Percentiles rank a stretch among this genome's conserved stretches.
Evolutionary conservation across 2,329 filamentous ascomycete genomes (phyloP).

Genomic region (Huntiella decipiens): DNA sequence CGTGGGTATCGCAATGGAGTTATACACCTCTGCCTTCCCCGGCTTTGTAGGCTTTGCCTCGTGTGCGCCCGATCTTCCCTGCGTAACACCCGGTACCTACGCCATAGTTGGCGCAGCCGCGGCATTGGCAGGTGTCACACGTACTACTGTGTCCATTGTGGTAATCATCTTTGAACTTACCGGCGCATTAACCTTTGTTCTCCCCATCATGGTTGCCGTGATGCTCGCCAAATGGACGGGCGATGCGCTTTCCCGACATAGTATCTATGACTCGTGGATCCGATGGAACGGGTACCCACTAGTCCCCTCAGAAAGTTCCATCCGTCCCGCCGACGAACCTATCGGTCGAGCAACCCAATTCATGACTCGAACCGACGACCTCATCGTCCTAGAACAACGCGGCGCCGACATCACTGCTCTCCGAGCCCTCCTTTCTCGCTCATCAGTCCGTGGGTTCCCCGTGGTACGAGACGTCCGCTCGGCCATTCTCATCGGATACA

Average conservation of each 20-base stretch:
- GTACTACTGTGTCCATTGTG: conserved; percentile 95
- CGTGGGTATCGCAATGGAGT: conserved; percentile 73
- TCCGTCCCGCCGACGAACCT: conserved; percentile 49
- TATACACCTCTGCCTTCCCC: conserved; percentile 65
- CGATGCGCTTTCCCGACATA: conserved; percentile 77
- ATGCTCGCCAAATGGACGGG: conserved; percentile 98
- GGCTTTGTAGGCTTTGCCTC: conserved; percentile 56
- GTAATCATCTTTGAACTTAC: conserved; percentile 99
- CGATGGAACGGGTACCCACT: conserved; percentile 90
- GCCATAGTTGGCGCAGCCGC: conserved; percentile 91
- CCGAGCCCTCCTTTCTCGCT: conserved; percentile 47
- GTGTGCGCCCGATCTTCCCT: conserved; percentile 71
- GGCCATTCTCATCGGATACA: conserved; percentile 75
- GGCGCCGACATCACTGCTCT: conserved; percentile 73
- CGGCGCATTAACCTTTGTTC: conserved; percentile 82
- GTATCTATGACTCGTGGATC: conserved; percentile 98
- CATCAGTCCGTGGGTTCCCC: conserved; percentile 79
- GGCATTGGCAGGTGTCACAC: conserved; percentile 79
- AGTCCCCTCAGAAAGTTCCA: conserved; percentile 65
- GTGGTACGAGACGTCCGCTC: conserved; percentile 63
- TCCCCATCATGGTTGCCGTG: conserved; percentile 97
- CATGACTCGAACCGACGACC: conserved; percentile 83
- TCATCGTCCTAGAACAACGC: conserved; percentile 69
- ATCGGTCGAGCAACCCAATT: conserved; percentile 73
- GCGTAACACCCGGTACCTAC: conserved; percentile 86